These are phyloP conservation scores for Coniochaeta ligniaria DNA, from an alignment of 2,329 filamentous ascomycete genomes.

Conservation along the genomic window DNA sequence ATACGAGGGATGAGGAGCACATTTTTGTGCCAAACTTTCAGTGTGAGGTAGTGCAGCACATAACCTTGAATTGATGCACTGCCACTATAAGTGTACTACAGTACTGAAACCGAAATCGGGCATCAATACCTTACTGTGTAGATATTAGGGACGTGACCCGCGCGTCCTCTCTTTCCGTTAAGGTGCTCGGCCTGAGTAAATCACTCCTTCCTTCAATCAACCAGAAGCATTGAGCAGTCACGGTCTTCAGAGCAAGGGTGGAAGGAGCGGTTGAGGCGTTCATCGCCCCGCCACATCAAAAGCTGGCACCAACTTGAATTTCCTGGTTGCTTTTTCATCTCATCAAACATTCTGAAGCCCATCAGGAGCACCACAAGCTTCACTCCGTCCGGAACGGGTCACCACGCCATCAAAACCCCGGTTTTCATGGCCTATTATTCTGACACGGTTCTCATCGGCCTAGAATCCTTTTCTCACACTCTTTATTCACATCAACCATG, in stretches of 20 bases:
- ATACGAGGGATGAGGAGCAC: not conserved
- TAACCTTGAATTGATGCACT: too few species aligned
- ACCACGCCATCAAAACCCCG: not conserved
- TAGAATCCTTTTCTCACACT: not conserved
- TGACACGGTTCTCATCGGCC: not conserved
- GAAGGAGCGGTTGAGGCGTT: not conserved
- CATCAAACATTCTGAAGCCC: not conserved
- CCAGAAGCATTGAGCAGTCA: not conserved
- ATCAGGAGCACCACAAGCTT: not conserved
- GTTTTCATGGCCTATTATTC: not conserved
- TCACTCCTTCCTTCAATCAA: not conserved
- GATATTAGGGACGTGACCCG: not conserved
- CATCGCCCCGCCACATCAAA: not conserved
- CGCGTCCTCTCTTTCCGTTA: not conserved
- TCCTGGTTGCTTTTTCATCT: not conserved
- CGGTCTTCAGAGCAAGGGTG: not conserved
- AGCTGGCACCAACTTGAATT: not conserved
- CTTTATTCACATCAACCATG: conserved; percentile 3
- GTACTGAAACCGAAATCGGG: too few species aligned
- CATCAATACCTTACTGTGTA: too few species aligned
- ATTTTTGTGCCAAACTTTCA: not conserved
- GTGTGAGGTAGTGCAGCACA: too few species aligned
- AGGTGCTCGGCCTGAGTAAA: not conserved
- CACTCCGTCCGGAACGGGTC: not conserved
- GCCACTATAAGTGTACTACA: too few species aligned